Evolutionary conservation across 208 protist species (phyloP).

Genomic region (Leishmania tropica): DNA sequence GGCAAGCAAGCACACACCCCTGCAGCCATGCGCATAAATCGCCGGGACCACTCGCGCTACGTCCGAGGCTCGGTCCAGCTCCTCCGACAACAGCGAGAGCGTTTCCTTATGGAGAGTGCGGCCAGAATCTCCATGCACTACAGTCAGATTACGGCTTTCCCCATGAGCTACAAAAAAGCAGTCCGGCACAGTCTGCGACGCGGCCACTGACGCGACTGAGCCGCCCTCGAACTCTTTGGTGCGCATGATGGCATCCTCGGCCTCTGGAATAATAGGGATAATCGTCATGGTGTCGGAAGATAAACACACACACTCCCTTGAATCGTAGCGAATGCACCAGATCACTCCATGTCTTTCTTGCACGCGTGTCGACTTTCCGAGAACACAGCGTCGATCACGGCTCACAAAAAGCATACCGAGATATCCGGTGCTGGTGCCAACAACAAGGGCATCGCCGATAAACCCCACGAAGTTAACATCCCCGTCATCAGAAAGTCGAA

Average conservation of each 20-base stretch:
- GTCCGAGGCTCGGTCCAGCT: neutral
- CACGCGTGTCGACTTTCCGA: slow-evolving; percentile 7
- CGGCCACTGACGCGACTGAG: neutral
- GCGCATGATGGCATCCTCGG: neutral
- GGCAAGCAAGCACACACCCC: slow-evolving; percentile 13
- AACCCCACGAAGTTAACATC: slow-evolving; percentile 25
- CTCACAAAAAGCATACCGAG: slow-evolving; percentile 23
- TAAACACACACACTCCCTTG: slow-evolving; percentile 9
- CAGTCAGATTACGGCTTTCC: slow-evolving; percentile 13
- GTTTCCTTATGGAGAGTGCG: neutral
- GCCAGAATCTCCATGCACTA: slow-evolving; percentile 3
- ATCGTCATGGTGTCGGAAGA: neutral
- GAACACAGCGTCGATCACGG: slow-evolving; percentile 4
- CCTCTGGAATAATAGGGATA: neutral
- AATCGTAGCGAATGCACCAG: slow-evolving; percentile 11
- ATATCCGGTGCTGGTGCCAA: slow-evolving; percentile 31
- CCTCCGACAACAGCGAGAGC: slow-evolving; percentile 1
- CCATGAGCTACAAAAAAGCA: slow-evolving; percentile 17
- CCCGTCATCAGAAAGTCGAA: slow-evolving; percentile 20
- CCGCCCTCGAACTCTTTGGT: neutral
- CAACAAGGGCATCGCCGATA: slow-evolving; percentile 16
- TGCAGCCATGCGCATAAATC: slow-evolving; percentile 7
- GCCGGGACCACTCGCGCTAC: neutral
- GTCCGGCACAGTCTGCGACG: neutral
- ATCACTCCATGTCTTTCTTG: neutral